A percentile compares a stretch with the other conserved stretches of the same genome.
Evolutionary conservation across 805 yeast genomes (phyloP).

Genomic region (Kazachstania psychrophila): DNA sequence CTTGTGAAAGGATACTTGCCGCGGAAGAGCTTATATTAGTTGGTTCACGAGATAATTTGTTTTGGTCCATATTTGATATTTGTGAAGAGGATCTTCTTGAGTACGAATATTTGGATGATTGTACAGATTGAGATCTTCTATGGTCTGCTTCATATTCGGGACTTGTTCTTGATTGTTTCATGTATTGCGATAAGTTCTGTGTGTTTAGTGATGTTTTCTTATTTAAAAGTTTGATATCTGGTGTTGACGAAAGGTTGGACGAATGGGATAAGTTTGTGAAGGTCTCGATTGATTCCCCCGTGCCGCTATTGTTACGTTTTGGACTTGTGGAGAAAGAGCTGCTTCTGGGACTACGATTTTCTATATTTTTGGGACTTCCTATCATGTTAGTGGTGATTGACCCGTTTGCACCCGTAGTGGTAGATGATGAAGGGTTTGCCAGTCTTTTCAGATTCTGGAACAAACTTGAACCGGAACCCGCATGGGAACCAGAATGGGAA

Average conservation of each 20-base stretch:
- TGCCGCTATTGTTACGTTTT: too few relatives aligned
- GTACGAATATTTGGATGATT: constrained; percentile 23
- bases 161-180: constrained; percentile 7
- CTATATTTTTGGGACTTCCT: neutral
- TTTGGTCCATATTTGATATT: constrained; percentile 3
- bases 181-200: constrained; percentile 24
- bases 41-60: constrained; percentile 18
- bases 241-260: neutral
- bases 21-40: constrained; percentile 20
- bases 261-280: neutral
- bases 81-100: constrained; percentile 9
- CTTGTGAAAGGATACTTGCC: constrained; percentile 23
- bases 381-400: constrained; percentile 7
- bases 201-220: constrained; percentile 23
- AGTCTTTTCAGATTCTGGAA: constrained; percentile 25
- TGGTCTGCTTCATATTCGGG: constrained; percentile 5
- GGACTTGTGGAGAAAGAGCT: neutral
- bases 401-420: neutral
- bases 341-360: too few relatives aligned
- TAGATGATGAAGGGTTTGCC: constrained; percentile 10
- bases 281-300: neutral
- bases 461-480: constrained; percentile 14
- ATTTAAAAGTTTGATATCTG: constrained; percentile 16
- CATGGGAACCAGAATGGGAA: constrained; percentile 8
- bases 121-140: constrained; percentile 16